Conservation (phyloP, 2,329 filamentous ascomycete species). For the Alternaria sp. region DNA sequence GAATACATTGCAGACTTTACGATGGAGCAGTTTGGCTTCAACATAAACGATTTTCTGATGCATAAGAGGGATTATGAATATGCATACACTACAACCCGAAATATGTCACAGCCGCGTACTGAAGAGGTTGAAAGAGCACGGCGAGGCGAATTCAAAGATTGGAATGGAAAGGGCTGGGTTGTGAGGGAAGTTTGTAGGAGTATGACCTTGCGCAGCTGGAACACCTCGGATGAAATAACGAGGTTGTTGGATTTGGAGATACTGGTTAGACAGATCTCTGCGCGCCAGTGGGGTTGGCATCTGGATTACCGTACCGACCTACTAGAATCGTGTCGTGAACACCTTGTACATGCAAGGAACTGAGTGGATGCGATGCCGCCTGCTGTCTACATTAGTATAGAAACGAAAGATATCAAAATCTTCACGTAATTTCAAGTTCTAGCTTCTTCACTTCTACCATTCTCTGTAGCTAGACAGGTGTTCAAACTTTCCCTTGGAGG, state of each 20-base stretch:
- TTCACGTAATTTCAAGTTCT: background rate
- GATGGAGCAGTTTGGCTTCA: conserved; percentile 9
- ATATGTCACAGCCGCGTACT: background rate
- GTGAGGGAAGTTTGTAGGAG: background rate
- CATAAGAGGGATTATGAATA: background rate
- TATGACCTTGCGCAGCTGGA: background rate
- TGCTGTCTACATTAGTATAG: background rate
- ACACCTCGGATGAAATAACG: background rate
- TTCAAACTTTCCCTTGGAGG: background rate
- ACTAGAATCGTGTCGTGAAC: background rate
- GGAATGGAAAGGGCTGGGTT: background rate
- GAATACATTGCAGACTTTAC: conserved; percentile 12
- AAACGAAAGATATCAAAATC: background rate
- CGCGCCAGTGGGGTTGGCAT: background rate
- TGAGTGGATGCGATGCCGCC: background rate
- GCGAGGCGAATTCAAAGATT: background rate
- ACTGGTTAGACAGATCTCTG: background rate
- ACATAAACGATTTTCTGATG: conserved; percentile 1
- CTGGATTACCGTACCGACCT: background rate
- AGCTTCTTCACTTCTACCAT: background rate
- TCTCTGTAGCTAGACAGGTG: background rate
- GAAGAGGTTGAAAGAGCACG: background rate
- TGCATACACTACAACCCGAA: background rate
- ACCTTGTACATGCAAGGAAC: background rate
- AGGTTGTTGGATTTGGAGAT: background rate